Conservation (phyloP, 768 basidiomycete species). For the Suillus subalutaceus region DNA sequence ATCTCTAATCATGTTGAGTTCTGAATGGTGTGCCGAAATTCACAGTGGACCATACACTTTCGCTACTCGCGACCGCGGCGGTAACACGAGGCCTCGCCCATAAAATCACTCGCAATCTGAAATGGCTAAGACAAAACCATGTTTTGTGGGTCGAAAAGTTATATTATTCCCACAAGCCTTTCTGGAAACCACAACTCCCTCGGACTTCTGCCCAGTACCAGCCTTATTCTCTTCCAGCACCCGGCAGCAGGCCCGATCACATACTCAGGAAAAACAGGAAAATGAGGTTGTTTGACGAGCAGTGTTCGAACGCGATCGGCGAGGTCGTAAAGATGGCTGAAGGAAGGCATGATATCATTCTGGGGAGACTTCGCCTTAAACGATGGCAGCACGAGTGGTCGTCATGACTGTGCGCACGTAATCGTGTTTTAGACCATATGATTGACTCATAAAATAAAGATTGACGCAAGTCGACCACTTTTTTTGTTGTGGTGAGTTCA, state of each 20-base stretch:
- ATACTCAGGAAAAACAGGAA: conserved; percentile 23
- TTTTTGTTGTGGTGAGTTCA: background rate
- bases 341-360: conserved; percentile 48
- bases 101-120: conserved; percentile 55
- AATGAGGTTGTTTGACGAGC: conserved; percentile 35
- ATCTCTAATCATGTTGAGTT: conserved; percentile 18
- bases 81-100: conserved; percentile 66
- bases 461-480: background rate
- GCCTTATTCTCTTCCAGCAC: conserved; percentile 17
- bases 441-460: background rate
- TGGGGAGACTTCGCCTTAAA: conserved; percentile 48
- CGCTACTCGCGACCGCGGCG: conserved; percentile 62
- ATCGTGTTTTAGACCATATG: background rate
- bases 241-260: conserved; percentile 17
- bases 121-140: conserved; percentile 34
- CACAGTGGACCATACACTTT: conserved; percentile 70
- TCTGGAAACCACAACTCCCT: conserved; percentile 45
- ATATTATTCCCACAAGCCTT: conserved; percentile 22
- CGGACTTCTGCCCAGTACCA: conserved; percentile 23
- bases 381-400: conserved; percentile 25
- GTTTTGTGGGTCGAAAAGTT: conserved; percentile 28
- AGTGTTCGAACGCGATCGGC: conserved; percentile 50
- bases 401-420: background rate
- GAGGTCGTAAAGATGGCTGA: conserved; percentile 65
- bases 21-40: background rate